Percentiles rank a stretch among this genome's conserved stretches.
Evolutionary conservation across 2,329 filamentous ascomycete species (phyloP).

Genomic region (Tolypocladium tundrense): DNA sequence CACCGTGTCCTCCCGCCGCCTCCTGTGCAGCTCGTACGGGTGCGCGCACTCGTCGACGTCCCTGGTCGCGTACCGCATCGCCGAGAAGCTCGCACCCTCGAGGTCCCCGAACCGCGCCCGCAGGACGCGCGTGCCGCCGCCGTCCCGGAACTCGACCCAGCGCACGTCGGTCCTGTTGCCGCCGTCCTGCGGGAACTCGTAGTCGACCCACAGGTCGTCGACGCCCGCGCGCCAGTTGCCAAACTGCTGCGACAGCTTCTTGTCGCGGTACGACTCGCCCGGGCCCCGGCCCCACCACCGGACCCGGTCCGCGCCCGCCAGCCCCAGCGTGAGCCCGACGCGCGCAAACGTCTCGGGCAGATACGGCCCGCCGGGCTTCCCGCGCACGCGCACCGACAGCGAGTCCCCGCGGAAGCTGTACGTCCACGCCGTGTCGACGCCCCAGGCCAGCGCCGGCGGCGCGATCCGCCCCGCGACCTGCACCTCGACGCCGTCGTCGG

Average conservation of each 20-base stretch:
- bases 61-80: slow-evolving; percentile 40
- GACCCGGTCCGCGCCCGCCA: slow-evolving; percentile 25
- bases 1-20: slow-evolving; percentile 38
- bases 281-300: slow-evolving; percentile 61
- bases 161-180: slow-evolving; percentile 54
- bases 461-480: slow-evolving; percentile 43
- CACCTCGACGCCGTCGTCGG: slow-evolving; percentile 25
- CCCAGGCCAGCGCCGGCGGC: slow-evolving; percentile 55
- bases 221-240: slow-evolving; percentile 39
- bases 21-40: slow-evolving; percentile 47
- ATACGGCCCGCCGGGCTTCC: slow-evolving; percentile 34
- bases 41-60: slow-evolving; percentile 47
- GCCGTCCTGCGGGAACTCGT: slow-evolving; percentile 59
- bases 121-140: slow-evolving; percentile 21
- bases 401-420: slow-evolving; percentile 43
- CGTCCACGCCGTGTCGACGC: slow-evolving; percentile 35
- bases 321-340: slow-evolving; percentile 47
- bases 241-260: slow-evolving; percentile 48
- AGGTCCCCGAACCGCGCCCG: slow-evolving; percentile 35
- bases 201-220: slow-evolving; percentile 45
- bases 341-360: slow-evolving; percentile 50
- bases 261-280: slow-evolving; percentile 57
- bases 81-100: slow-evolving; percentile 44
- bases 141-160: slow-evolving; percentile 41
- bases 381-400: slow-evolving; percentile 39